Base-by-base conservation (phyloP, 2,329 filamentous ascomycete species). In the Arthrocladium fulminans region DNA sequence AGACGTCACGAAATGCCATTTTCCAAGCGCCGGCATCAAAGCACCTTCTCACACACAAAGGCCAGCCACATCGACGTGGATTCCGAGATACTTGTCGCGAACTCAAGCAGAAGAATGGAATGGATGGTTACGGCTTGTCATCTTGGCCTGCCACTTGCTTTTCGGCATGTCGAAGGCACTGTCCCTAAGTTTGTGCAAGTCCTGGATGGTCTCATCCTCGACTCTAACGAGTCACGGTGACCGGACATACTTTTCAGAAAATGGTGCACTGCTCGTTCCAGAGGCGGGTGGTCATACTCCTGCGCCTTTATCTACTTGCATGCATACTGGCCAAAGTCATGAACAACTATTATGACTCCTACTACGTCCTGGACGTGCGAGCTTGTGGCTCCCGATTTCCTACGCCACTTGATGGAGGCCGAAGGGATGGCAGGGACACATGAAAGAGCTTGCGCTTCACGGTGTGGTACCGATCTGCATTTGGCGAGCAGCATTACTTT, bases 71-170 rank as follows among this genome's bases (percentile, higher is more conserved):
- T 7, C 27, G 27, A 15, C 12, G 9, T 10, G 17, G 27, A 35
- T 23, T 19, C 29, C 3, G 43, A 24, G 32, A 73, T 76, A n/a
- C 46, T 63, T 82, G 3, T 69, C 73, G 0, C 69, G 79, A 44
- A 67, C 73, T 39, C 76, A 82, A 54, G 77, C 75, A 0, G 73
- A 82, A 52, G 81, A 84, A 59, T 81, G 79, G 73, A 83, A 82
- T 63, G 81, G 81, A 2, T 75, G 77, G 70, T 79, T 83, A 75
- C 79, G 82, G 54, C 68, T 70, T 12, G 62, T 72, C 15, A 66
- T 77, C 37, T 63, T 81, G 15, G 64, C 78, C 10, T 82, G 80
- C 56, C 74, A 80, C 51, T 82, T n/a, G n/a, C n/a, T 78, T 60
- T 75, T 76, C 27, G 71, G 74, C 17, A 74, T 72, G 22, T 75